Evolutionary conservation across 768 basidiomycete genomes (phyloP).

Genomic region (Lentinus brumalis): DNA sequence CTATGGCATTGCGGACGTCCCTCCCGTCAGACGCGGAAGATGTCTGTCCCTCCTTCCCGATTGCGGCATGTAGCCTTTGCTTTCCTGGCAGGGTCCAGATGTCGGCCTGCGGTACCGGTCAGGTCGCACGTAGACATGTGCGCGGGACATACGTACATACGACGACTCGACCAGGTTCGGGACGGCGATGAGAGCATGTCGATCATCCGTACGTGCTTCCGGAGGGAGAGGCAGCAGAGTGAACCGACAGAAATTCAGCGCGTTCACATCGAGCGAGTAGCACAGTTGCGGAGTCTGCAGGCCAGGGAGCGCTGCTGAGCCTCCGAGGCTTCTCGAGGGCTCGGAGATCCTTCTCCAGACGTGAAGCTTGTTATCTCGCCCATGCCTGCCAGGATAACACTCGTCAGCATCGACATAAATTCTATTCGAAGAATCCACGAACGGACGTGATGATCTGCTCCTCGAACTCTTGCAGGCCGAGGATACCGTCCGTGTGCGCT

Average conservation of each 20-base stretch:
- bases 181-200: conserved; percentile 65
- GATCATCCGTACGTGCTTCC: conserved; percentile 23
- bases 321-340: conserved; percentile 44
- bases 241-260: conserved; percentile 92
- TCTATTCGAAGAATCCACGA: neutral
- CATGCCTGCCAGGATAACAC: conserved; percentile 54
- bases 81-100: conserved; percentile 77
- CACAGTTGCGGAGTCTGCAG: conserved; percentile 51
- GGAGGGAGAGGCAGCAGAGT: conserved; percentile 51
- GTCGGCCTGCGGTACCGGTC: conserved; percentile 63
- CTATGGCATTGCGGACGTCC: conserved; percentile 54
- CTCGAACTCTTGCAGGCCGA: conserved; percentile 79
- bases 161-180: conserved; percentile 91
- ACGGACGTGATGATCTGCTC: conserved; percentile 76
- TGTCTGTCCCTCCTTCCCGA: conserved; percentile 58
- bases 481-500: conserved; percentile 75
- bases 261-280: conserved; percentile 86
- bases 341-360: conserved; percentile 59
- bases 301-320: conserved; percentile 55
- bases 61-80: conserved; percentile 78
- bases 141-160: conserved; percentile 47
- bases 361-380: conserved; percentile 84
- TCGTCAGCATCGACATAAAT: neutral
- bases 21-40: conserved; percentile 44
- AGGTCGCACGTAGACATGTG: neutral